These are phyloP conservation scores for Saturnispora dispora DNA, from an alignment of 805 yeast species.

Conservation along the genomic window DNA sequence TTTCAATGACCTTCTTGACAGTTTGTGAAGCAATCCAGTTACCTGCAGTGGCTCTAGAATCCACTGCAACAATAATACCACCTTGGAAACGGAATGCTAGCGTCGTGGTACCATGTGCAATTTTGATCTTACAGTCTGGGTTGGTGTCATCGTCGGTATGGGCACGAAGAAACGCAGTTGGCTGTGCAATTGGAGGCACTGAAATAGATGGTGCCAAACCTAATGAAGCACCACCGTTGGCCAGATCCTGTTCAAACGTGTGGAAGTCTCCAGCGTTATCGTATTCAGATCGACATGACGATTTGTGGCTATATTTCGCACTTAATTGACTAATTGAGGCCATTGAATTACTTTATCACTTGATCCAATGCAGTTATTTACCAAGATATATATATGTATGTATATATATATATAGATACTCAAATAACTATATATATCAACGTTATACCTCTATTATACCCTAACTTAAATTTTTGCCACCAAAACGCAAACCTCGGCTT, in stretches of 20 bases:
- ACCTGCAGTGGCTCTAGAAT: constrained; percentile 97
- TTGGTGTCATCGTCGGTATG: constrained; percentile 92
- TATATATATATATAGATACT: no score
- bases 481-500: background rate
- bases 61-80: constrained; percentile 94
- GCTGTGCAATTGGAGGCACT: constrained; percentile 78
- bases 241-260: constrained; percentile 19
- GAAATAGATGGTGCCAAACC: constrained; percentile 51
- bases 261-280: constrained; percentile 6
- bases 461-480: background rate
- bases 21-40: constrained; percentile 97
- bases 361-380: background rate
- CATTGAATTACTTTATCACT: constrained; percentile 13
- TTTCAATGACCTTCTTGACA: constrained; percentile 93
- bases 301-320: constrained; percentile 21
- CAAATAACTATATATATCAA: background rate
- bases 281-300: constrained; percentile 5
- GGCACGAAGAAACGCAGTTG: constrained; percentile 90
- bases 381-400: background rate
- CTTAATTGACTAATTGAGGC: constrained; percentile 25
- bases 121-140: constrained; percentile 90
- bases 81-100: constrained; percentile 93
- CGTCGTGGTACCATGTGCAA: constrained; percentile 99
- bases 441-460: background rate
- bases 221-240: constrained; percentile 12